Evolutionary conservation across 169 alveolate species (phyloP), one percentile per base, ranked within the genome.

Genomic region (Plasmodium fragile): DNA sequence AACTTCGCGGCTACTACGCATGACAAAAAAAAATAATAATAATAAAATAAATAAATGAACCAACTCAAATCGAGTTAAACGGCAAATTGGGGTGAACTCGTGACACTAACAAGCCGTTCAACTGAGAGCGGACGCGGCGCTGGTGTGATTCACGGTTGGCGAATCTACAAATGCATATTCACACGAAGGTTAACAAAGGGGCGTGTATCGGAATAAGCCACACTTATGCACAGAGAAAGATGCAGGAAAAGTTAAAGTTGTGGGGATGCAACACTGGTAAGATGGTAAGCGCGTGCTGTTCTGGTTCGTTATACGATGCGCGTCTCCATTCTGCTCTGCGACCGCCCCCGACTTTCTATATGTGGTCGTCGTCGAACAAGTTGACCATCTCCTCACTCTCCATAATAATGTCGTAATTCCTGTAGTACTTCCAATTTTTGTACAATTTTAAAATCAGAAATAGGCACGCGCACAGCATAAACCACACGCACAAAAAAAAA

Each of bases 351-450:
- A 28, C n/a, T 55, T 71, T 30, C 41, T 69, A 85, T 85, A 85
- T 69, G 36, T 85, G 77, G 53, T 85, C 93, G n/a, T 75, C 80
- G 59, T 81, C 49, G 65, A 84, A 84, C 59, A 84, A 80, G 59
- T 55, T 53, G 30, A 13, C 52, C 53, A 34, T 59, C 18, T 84
- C 85, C 2, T 84, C 93, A 49, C 34, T 45, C 79, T 72, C 93
- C 25, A 6, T 34, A 75, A 84, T 22, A 25, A 73, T 41, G 25
- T 84, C 83, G 69, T 84, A 84, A 84, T 73, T 84, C 39, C 79
- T 84, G 43, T 84, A 84, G 28, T 77, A 72, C 32, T 25, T 85
- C 93, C 93, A 85, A 32, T 85, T 73, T 34, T 85, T 85, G 25
- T 75, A 85, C 13, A 85, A 73, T 75, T 85, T 85, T 73, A 85